A percentile compares a stretch with the other conserved stretches of the same genome.
Evolutionary conservation across 352 stramenopile genomes (phyloP).

Genomic region (Phytophthora podocarpi): DNA sequence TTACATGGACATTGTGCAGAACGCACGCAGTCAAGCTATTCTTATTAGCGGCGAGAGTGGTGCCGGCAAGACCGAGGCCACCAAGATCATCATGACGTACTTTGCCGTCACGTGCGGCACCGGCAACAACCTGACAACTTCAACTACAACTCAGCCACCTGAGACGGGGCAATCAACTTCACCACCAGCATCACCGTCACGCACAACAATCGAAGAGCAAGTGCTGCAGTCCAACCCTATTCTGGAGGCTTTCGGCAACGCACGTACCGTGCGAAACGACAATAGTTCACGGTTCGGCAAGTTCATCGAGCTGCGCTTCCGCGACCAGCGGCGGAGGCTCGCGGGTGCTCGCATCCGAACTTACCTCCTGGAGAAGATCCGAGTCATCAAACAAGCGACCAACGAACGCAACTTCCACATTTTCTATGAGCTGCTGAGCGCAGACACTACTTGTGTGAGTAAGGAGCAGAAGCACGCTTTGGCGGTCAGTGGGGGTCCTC

Average conservation of each 20-base stretch:
- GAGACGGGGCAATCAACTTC: conserved; percentile 16
- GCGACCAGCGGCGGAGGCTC: conserved; percentile 35
- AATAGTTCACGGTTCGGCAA: conserved; percentile 92
- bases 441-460: conserved; percentile 31
- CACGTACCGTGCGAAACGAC: conserved; percentile 87
- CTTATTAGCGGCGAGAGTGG: conserved; percentile 89
- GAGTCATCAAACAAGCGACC: conserved; percentile 78
- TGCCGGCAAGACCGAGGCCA: conserved; percentile 89
- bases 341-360: conserved; percentile 86
- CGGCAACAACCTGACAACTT: conserved; percentile 11
- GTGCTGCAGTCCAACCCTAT: conserved; percentile 92
- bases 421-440: conserved; percentile 85
- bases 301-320: conserved; percentile 90
- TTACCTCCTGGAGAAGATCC: conserved; percentile 96
- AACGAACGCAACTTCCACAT: conserved; percentile 90
- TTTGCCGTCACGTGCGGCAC: conserved; percentile 74
- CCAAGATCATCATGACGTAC: conserved; percentile 92
- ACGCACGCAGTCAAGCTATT: conserved; percentile 78
- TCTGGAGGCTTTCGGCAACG: conserved; percentile 91
- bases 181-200: conserved; percentile 21
- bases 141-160: conserved; percentile 1
- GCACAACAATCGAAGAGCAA: conserved; percentile 71
- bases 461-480: conserved; percentile 40
- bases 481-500: conserved; percentile 37
- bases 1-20: conserved; percentile 74